Percentiles rank a stretch among this genome's conserved stretches.
Evolutionary conservation across 2,329 filamentous ascomycete genomes (phyloP).

Genomic region (Rhexocercosporidium sp.): DNA sequence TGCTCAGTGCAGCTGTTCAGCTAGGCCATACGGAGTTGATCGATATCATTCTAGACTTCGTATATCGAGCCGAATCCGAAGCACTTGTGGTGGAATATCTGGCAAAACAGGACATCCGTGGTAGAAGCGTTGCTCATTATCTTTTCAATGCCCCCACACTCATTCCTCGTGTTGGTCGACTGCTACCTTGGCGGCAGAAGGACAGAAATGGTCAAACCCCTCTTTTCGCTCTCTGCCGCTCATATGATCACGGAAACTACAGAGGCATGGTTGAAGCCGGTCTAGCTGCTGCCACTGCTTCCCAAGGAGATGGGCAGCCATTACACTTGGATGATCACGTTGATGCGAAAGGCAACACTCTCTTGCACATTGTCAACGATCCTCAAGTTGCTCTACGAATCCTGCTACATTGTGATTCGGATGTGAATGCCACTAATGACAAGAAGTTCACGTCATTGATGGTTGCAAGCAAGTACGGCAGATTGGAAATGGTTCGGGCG

Average conservation of each 20-base stretch:
- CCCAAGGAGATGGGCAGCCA: conserved; percentile 78
- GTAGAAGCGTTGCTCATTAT: conserved; percentile 92
- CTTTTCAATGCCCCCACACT: conserved; percentile 88
- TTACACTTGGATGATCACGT: conserved; percentile 92
- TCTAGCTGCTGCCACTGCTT: conserved; percentile 71
- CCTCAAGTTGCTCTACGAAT: conserved; percentile 76
- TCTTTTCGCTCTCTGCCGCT: conserved; percentile 90
- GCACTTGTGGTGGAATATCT: conserved; percentile 71
- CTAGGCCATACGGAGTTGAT: conserved; percentile 77
- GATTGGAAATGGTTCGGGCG: conserved; percentile 88
- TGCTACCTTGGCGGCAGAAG: conserved; percentile 86
- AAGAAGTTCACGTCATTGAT: conserved; percentile 94
- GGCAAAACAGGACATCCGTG: conserved; percentile 77
- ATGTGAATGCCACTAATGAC: conserved; percentile 94
- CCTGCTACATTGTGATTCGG: conserved; percentile 85
- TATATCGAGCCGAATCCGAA: conserved; percentile 62
- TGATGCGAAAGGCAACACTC: conserved; percentile 89
- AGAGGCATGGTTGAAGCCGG: conserved; percentile 85
- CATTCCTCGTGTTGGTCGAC: conserved; percentile 74
- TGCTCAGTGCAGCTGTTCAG: conserved; percentile 90
- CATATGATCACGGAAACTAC: conserved; percentile 92
- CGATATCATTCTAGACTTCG: conserved; percentile 73
- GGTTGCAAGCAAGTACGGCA: conserved; percentile 97
- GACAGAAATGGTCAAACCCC: conserved; percentile 99
- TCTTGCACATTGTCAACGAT: conserved; percentile 95